Evolutionary conservation across 306 rosid species (phyloP), one percentile per base, ranked within the genome.

Genomic region (Vigna trinervia): DNA sequence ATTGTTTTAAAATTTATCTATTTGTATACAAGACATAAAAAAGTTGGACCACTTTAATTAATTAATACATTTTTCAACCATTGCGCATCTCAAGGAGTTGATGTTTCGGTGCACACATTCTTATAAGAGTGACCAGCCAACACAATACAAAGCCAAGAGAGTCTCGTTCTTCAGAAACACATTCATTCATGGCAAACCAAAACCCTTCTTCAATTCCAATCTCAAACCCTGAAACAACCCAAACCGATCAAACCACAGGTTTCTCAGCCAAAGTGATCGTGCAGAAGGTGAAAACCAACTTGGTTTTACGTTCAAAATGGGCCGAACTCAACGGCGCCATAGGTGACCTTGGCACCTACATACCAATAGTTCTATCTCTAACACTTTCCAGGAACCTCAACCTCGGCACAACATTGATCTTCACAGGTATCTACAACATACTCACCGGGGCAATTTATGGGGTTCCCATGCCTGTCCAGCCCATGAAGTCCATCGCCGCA

Each of bases 321-420:
- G 78, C 41, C 19, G 83, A 80, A 53, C 3, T 80, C 0, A 80
- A 80, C 10, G 83, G 83, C 20, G 83, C 83, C 59, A 63, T 80
- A 74, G 83, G 83, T 52, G 83, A 80, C 60, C 83, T 80, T 13
- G 83, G 83, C 19, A 80, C 83, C 0, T 80, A 80, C 4, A 63
- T 80, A 52, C 83, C 83, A 1, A 72, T 80, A 2, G 20, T 80
- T 0, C 26, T 80, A 8, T 78, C 83, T 20, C 41, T 80, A 11
- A 80, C 83, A 13, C 78, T 80, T 5, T 74, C 83, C 5, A 80
- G 56, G 60, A 78, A 79, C 50, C 83, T 73, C 23, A 73, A 73
- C 43, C 77, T 73, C 5, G 77, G 77, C 23, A 73, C 77, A 17
- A 73, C 77, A 8, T 28, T 73, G 26, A 73, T 73, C 26, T 73